Evolutionary conservation across 345 rosid genomes (phyloP), one percentile per base, ranked within the genome.

Genomic region (Heritiera littoralis): DNA sequence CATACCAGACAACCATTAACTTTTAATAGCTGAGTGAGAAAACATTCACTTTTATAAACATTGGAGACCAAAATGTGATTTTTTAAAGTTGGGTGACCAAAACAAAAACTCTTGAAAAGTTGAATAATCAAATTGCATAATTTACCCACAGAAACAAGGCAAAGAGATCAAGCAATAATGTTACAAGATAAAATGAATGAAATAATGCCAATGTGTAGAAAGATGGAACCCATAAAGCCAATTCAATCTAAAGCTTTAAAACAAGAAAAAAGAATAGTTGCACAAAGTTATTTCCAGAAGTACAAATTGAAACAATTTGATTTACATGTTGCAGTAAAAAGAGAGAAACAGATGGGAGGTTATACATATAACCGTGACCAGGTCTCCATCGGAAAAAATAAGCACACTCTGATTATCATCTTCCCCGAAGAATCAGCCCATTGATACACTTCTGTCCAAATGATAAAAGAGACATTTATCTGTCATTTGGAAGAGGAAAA

Each of bases 311-410:
- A 28, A 63, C 67, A 63, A 23, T 63, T 51, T n/a, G n/a, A 20
- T 4, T 12, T 18, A 35, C 28, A 49, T 51, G 58, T 18, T 35
- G 32, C 23, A 72, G 14, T 52, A 17, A 30, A 12, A 56, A 14
- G 28, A 70, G 52, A 58, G 54, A 49, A 66, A 78, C 11, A 51
- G 45, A 66, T 59, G 84, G 70, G 79, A 75, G 81, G 84, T 20
- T 89, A 54, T 90, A 93, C 98, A 71, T n/a, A 52, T 81, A 95
- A 86, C 51, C 88, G 92, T 20, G 89, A 74, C 95, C 91, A 91
- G 76, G 96, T 91, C 54, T 87, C 87, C 79, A 95, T 80, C 1
- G 98, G 98, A 69, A 95, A 95, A 88, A 93, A 93, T 82, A 95
- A 86, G 91, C 94, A 93, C 81, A 87, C 89, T 83, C 98, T 86